A percentile compares a stretch with the other conserved stretches of the same genome.
Evolutionary conservation across 208 protist genomes (phyloP).

Genomic region (Trypanosoma conorhini): DNA sequence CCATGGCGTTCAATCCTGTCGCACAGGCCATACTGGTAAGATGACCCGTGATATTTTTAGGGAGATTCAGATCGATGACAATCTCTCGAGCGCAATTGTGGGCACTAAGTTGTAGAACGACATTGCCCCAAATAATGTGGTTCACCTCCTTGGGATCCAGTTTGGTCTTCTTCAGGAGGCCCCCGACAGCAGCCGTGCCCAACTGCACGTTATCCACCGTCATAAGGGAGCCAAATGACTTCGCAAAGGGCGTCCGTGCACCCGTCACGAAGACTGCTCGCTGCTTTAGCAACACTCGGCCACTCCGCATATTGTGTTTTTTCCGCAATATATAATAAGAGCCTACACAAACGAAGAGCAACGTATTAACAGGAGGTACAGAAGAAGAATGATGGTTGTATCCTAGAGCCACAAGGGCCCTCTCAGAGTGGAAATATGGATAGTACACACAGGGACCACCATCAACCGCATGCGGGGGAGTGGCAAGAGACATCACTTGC

Average conservation of each 20-base stretch:
- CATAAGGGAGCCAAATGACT: constrained; percentile 71
- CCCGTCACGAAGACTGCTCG: constrained; percentile 70
- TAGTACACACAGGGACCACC: neutral
- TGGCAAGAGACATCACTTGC: neutral
- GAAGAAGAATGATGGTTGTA: neutral
- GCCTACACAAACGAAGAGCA: neutral
- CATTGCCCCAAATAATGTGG: constrained; percentile 89
- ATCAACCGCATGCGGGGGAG: neutral
- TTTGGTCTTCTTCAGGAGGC: constrained; percentile 66
- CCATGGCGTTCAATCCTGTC: constrained; percentile 75
- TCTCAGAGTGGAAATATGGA: neutral
- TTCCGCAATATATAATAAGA: neutral
- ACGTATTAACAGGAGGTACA: neutral
- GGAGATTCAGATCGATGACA: constrained; percentile 82
- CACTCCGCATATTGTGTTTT: constrained; percentile 31
- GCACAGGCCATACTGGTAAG: constrained; percentile 84
- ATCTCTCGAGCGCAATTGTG: constrained; percentile 88
- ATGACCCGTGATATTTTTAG: constrained; percentile 62
- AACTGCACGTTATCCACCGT: constrained; percentile 66
- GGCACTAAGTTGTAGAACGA: constrained; percentile 73
- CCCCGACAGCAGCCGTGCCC: constrained; percentile 59
- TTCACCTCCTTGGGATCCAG: constrained; percentile 75
- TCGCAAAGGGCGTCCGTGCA: constrained; percentile 70
- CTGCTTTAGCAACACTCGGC: constrained; percentile 25
- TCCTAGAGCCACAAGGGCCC: neutral